Evolutionary conservation across 2,329 filamentous ascomycete species (phyloP).

Genomic region (Nannizzia gypsea): DNA sequence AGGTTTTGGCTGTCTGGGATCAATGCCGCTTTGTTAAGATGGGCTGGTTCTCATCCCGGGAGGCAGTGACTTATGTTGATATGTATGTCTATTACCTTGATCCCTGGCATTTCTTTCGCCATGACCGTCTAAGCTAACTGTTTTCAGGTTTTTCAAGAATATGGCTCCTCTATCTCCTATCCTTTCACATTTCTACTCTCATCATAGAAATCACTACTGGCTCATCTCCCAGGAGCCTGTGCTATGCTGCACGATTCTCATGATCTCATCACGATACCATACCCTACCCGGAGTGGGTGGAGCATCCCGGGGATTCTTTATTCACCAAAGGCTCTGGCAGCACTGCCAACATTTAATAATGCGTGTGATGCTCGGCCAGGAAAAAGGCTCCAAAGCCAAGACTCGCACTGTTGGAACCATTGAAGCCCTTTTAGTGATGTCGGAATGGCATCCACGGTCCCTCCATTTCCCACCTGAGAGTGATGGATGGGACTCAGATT

Average conservation of each 20-base stretch:
- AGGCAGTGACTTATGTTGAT: slow-evolving; percentile 44
- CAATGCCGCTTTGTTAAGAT: slow-evolving; percentile 43
- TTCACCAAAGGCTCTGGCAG: slow-evolving; percentile 44
- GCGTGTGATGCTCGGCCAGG: slow-evolving; percentile 44
- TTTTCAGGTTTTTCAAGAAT: slow-evolving; percentile 38
- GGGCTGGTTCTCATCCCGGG: slow-evolving; percentile 45
- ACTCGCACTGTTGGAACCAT: slow-evolving; percentile 41
- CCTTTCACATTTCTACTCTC: slow-evolving; percentile 39
- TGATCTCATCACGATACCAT: slow-evolving; percentile 45
- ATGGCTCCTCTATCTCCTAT: slow-evolving; percentile 42
- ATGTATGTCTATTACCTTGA: slow-evolving; percentile 23
- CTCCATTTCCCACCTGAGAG: slow-evolving; percentile 43
- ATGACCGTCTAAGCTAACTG: slow-evolving; percentile 5
- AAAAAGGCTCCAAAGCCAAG: slow-evolving; percentile 41
- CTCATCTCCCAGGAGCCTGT: slow-evolving; percentile 43
- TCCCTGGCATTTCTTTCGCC: neutral
- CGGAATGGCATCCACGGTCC: slow-evolving; percentile 45
- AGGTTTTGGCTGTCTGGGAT: slow-evolving; percentile 38
- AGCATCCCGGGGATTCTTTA: slow-evolving; percentile 40
- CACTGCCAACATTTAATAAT: slow-evolving; percentile 44
- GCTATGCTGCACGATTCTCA: slow-evolving; percentile 42
- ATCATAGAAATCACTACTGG: slow-evolving; percentile 38
- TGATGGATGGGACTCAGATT: slow-evolving; percentile 45
- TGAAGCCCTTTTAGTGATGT: slow-evolving; percentile 42
- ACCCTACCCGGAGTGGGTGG: slow-evolving; percentile 33